Evolutionary conservation across 768 basidiomycete species (phyloP).

Genomic region (Leccinum longicurvipes): DNA sequence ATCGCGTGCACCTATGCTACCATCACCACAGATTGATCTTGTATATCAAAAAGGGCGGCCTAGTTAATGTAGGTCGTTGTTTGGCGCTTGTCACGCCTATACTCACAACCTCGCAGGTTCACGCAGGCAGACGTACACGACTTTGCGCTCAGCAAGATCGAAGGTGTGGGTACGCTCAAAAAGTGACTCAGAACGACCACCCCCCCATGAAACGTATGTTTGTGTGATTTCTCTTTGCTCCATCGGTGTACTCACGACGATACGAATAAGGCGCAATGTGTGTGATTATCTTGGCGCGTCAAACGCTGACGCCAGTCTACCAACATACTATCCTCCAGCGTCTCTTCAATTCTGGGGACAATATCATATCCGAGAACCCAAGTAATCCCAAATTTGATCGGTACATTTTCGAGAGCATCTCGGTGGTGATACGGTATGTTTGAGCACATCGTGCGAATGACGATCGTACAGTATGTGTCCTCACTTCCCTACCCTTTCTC

Average conservation of each 20-base stretch:
- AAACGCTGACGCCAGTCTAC: constrained; percentile 66
- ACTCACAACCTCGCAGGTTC: constrained; percentile 51
- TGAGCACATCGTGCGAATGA: not conserved
- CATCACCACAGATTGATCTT: constrained; percentile 98
- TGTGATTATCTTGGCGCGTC: constrained; percentile 84
- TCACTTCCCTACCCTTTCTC: not conserved
- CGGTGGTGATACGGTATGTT: constrained; percentile 78
- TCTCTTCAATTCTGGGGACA: constrained; percentile 77
- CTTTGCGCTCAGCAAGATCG: constrained; percentile 78
- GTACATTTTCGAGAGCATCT: constrained; percentile 94
- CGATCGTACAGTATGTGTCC: constrained; percentile 67
- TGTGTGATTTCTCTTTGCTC: not conserved
- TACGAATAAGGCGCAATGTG: constrained; percentile 78
- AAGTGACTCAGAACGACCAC: constrained; percentile 95
- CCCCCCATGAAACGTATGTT: constrained; percentile 91
- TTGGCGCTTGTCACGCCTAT: not conserved
- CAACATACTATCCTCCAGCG: constrained; percentile 63
- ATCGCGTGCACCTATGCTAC: constrained; percentile 96
- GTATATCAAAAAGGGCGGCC: constrained; percentile 77
- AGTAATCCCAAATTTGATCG: constrained; percentile 98
- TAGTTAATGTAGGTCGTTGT: constrained; percentile 60
- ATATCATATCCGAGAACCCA: constrained; percentile 95
- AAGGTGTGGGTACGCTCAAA: constrained; percentile 75
- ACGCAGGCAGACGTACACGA: constrained; percentile 83
- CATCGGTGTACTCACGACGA: not conserved